These are phyloP conservation scores for Termitomyces sp. DNA, from an alignment of 768 basidiomycete species.

Conservation along the genomic window DNA sequence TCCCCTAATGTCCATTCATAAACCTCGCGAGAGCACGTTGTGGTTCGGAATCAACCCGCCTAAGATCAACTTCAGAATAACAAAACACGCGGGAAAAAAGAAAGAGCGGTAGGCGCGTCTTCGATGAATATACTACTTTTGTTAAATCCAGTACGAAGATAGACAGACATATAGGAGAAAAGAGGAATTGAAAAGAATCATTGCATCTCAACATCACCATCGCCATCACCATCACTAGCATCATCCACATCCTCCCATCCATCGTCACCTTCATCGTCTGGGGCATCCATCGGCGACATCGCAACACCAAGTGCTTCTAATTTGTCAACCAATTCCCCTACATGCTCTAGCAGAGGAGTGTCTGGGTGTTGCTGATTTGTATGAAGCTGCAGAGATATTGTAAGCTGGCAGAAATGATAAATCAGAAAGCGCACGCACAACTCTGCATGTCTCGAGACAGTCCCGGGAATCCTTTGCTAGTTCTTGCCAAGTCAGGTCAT, in stretches of 20 bases:
- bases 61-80: neutral
- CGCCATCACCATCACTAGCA: conserved; percentile 50
- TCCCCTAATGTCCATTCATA: conserved; percentile 3
- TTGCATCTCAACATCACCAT: conserved; percentile 57
- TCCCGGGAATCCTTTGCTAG: conserved; percentile 74
- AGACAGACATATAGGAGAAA: neutral
- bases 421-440: conserved; percentile 38
- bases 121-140: conserved; percentile 27
- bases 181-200: conserved; percentile 18
- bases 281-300: conserved; percentile 55
- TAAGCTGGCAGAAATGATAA: conserved; percentile 1
- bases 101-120: neutral
- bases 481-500: conserved; percentile 67
- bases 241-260: conserved; percentile 62
- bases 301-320: conserved; percentile 65
- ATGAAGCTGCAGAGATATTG: conserved; percentile 48
- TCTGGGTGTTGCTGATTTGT: conserved; percentile 70
- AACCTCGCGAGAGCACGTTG: neutral
- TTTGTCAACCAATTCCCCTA: conserved; percentile 63
- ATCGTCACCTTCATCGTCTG: conserved; percentile 41
- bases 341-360: conserved; percentile 69
- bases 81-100: neutral
- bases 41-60: conserved; percentile 3
- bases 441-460: conserved; percentile 79
- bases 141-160: neutral